These are phyloP conservation scores for Cicer arietinum DNA, from an alignment of 306 rosid species.

Conservation along the genomic window DNA sequence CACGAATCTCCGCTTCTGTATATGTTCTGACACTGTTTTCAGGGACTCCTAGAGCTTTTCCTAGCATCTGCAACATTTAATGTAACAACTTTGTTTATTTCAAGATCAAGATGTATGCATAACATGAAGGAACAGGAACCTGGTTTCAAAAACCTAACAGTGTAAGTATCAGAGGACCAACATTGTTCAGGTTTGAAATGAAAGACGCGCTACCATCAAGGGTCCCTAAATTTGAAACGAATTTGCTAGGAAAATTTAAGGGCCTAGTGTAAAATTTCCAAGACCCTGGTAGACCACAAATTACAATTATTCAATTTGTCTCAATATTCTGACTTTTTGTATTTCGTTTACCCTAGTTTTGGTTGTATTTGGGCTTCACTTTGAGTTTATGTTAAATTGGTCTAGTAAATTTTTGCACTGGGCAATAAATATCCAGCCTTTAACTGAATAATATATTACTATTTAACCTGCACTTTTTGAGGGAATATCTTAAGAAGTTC, in stretches of 20 bases:
- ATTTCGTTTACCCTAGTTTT: slow-evolving; percentile 17
- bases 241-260: not conserved
- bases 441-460: slow-evolving; percentile 30
- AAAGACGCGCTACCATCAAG: slow-evolving; percentile 29
- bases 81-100: slow-evolving; percentile 27
- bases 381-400: not conserved
- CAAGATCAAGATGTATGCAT: slow-evolving; percentile 43
- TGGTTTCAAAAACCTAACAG: slow-evolving; percentile 12
- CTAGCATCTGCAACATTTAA: slow-evolving; percentile 68
- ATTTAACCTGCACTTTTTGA: slow-evolving; percentile 83
- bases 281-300: slow-evolving; percentile 23
- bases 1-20: slow-evolving; percentile 95
- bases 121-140: slow-evolving; percentile 15
- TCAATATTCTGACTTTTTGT: not conserved
- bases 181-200: slow-evolving; percentile 22
- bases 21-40: slow-evolving; percentile 86
- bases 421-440: slow-evolving; percentile 25
- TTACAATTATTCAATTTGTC: not conserved
- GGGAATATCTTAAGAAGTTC: slow-evolving; percentile 93
- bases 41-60: slow-evolving; percentile 89
- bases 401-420: slow-evolving; percentile 23
- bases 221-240: slow-evolving; percentile 9
- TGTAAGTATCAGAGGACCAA: slow-evolving; percentile 25
- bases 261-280: slow-evolving; percentile 17
- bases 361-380: slow-evolving; percentile 23